These are phyloP conservation scores for Limnanthes douglasii DNA, from an alignment of 345 rosid species.

Conservation along the genomic window DNA sequence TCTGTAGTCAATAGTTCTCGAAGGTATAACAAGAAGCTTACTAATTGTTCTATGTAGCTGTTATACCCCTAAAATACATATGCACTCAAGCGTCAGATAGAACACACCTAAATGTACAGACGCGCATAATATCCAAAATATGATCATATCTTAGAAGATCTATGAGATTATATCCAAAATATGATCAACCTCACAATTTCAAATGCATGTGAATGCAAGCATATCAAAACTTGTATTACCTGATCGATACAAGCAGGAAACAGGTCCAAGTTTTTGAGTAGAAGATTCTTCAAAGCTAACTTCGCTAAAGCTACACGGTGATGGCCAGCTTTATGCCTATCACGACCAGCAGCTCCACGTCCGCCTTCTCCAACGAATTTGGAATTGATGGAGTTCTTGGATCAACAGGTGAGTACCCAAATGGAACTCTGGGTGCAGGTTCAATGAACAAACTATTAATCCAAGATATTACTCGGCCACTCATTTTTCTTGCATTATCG, in stretches of 20 bases:
- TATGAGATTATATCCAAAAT: no score
- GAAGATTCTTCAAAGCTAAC: constrained; percentile 91
- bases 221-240: constrained; percentile 29
- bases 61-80: no score
- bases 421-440: constrained; percentile 88
- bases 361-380: constrained; percentile 74
- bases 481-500: constrained; percentile 97
- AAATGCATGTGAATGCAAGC: no score
- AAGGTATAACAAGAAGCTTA: no score
- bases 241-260: constrained; percentile 98
- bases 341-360: constrained; percentile 76
- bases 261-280: constrained; percentile 89
- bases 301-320: constrained; percentile 89
- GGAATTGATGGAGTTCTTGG: constrained; percentile 88
- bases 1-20: no score
- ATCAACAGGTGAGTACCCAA: constrained; percentile 94
- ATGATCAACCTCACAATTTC: no score
- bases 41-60: no score
- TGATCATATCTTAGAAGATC: no score
- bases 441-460: constrained; percentile 93
- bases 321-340: constrained; percentile 75
- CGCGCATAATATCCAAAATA: no score
- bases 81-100: neutral
- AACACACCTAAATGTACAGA: neutral
- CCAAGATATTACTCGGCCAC: constrained; percentile 94